Conservation (phyloP, 2,329 filamentous ascomycete genomes). For the Neonectria neomacrospora region DNA sequence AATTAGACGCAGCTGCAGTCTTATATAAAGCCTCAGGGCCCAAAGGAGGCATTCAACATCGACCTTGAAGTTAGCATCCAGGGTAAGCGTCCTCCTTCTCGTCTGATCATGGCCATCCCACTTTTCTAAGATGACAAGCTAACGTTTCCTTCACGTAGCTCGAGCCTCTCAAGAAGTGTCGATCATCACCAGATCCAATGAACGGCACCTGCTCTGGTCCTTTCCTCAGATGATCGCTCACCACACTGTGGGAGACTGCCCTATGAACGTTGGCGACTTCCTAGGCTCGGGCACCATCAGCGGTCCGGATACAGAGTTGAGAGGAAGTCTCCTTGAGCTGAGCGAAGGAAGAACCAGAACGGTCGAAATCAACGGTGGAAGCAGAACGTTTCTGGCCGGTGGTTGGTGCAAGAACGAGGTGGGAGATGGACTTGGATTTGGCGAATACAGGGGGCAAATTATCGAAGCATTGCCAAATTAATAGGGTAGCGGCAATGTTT, state of each 20-base stretch:
- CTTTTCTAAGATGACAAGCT: neutral
- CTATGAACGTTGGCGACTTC: slow-evolving; percentile 77
- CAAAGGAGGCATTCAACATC: slow-evolving; percentile 50
- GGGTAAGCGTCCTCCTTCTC: neutral
- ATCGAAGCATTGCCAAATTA: neutral
- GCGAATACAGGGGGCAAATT: neutral
- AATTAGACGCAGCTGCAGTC: slow-evolving; percentile 49
- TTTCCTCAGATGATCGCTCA: slow-evolving; percentile 88
- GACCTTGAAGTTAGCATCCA: slow-evolving; percentile 48
- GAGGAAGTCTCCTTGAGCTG: slow-evolving; percentile 51
- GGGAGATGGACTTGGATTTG: neutral
- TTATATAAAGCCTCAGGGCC: slow-evolving; percentile 65
- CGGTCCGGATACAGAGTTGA: slow-evolving; percentile 51
- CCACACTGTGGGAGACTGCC: slow-evolving; percentile 81
- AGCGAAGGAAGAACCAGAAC: neutral
- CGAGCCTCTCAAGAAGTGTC: slow-evolving; percentile 46
- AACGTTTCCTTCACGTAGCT: accelerated
- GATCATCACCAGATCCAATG: slow-evolving; percentile 36
- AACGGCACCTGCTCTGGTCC: slow-evolving; percentile 72
- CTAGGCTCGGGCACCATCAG: slow-evolving; percentile 80
- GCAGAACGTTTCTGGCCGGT: too few species aligned
- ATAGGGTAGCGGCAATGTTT: too few species aligned
- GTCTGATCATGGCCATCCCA: neutral
- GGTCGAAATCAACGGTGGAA: too few species aligned
- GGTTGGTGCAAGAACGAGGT: too few species aligned